Base-by-base conservation (phyloP, 495 filamentous ascomycete genomes). In the Pseudevernia furfuracea region DNA sequence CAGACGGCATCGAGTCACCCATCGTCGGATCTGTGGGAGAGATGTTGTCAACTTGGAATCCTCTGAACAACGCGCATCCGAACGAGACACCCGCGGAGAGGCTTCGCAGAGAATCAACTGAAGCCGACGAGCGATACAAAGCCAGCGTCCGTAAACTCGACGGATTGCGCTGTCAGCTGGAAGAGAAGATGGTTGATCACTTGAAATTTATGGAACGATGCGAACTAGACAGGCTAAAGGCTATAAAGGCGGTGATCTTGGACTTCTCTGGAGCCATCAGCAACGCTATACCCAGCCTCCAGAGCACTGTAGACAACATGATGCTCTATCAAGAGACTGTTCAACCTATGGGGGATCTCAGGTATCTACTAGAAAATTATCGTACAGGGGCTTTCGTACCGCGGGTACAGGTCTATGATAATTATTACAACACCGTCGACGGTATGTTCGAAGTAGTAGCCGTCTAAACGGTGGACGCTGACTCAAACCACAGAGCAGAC, bases 311-410 rank as follows among this genome's bases (percentile, higher is more conserved):
- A 21, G 95, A 97, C 75, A 89, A 92, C 70, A 97, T 99, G 94
- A 91, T 97, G 87, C 81, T 97, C 32, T 97, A 95, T 73, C 95
- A 99, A 77, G 94, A 99, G 79, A 97, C 94, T 4, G 89, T 99
- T 34, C 95, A 96, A 72, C 94, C 94, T 14, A 71, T 86, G 21
- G 91, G 92, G 39, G 94, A 99, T 77, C 78, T 97, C 66, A 83
- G 95, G 70, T 99, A 97, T 70, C 81, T 99, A 62, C 80, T 99
- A n/a, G 95, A 97, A 77, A 97, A 92, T 73, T 97, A 99, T 73
- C 87, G 94, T 43, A 99, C 94, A 28, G 94, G 94, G 58, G 88
- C 85, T 56, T 99, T 95, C 75, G 82, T 89, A 21, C 94, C 94
- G 11, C 92, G 84, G 66, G 93, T 97, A n/a, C 86, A 92, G 59